phyloP scores from a whole-genome alignment of 1,139 yeast genomes.

The Lodderomyces jiufengensis region DNA sequence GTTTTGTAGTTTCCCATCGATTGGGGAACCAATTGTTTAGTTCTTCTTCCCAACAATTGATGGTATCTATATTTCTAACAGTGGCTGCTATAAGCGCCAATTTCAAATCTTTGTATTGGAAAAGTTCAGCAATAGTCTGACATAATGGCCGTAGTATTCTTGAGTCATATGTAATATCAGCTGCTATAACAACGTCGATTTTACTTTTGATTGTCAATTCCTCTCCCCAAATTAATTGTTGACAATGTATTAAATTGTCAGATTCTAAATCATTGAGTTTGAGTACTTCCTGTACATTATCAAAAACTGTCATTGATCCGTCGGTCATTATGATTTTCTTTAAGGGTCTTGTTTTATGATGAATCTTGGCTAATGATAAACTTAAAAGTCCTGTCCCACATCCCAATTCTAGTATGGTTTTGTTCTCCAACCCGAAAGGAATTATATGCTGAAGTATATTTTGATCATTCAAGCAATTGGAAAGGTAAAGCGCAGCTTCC shows the following conservation, averaged over 20 bases:
- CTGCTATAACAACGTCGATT: constrained; percentile 60
- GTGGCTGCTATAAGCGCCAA: constrained; percentile 67
- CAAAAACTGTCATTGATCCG: constrained; percentile 68
- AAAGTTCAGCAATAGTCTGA: constrained; percentile 41
- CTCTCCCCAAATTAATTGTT: constrained; percentile 57
- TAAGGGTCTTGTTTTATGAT: constrained; percentile 14
- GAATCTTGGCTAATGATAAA: constrained; percentile 42
- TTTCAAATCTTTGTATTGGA: constrained; percentile 25
- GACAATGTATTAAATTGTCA: constrained; percentile 15
- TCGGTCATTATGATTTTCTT: constrained; percentile 59
- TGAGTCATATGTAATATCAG: constrained; percentile 84
- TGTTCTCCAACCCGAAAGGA: constrained; percentile 14
- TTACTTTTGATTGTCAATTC: constrained; percentile 25
- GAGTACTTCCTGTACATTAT: constrained; percentile 45
- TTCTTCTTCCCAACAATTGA: constrained; percentile 47
- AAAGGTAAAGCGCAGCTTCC: constrained; percentile 83
- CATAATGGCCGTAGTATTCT: constrained; percentile 56
- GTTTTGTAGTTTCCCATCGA: constrained; percentile 23
- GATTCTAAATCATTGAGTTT: constrained; percentile 32
- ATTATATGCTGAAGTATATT: neutral
- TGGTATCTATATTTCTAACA: constrained; percentile 59
- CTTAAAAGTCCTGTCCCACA: constrained; percentile 91
- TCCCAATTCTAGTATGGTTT: constrained; percentile 66
- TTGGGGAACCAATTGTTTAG: constrained; percentile 25
- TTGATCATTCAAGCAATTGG: constrained; percentile 38